Percentiles rank a stretch among this genome's conserved stretches.
phyloP scores from a whole-genome alignment of 257 asterid genomes.

The Voacanga thouarsii region DNA sequence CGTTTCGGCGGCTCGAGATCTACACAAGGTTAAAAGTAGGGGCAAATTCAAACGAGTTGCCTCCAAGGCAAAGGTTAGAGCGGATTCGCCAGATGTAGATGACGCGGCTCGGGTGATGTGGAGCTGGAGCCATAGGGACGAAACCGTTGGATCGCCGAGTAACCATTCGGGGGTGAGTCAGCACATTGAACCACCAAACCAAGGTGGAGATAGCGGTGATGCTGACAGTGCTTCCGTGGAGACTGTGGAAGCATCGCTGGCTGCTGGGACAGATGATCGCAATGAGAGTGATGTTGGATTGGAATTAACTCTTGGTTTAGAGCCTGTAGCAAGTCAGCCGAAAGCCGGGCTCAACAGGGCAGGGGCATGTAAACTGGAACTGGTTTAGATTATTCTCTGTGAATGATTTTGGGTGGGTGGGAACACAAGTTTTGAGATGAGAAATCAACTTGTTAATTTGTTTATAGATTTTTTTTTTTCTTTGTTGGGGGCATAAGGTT shows the following conservation, averaged over 20 bases:
- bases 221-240: constrained; percentile 23
- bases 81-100: constrained; percentile 30
- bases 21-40: constrained; percentile 24
- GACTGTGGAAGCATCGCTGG: constrained; percentile 22
- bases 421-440: too few species aligned
- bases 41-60: constrained; percentile 23
- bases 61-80: constrained; percentile 20
- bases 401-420: not conserved
- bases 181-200: constrained; percentile 7
- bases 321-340: constrained; percentile 16
- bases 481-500: too few species aligned
- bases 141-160: constrained; percentile 20
- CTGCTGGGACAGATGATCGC: constrained; percentile 5
- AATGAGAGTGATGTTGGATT: constrained; percentile 26
- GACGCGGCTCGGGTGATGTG: constrained; percentile 43
- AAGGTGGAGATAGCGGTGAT: constrained; percentile 19
- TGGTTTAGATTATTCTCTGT: too few species aligned
- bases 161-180: constrained; percentile 31
- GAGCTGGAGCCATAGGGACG: constrained; percentile 38
- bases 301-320: constrained; percentile 36
- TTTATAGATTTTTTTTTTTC: too few species aligned
- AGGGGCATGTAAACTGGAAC: not conserved
- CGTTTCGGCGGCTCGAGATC: constrained; percentile 6
- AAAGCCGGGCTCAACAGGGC: not conserved
- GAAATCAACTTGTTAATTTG: too few species aligned